Percentiles rank a stretch among this genome's conserved stretches.
phyloP scores from a whole-genome alignment of 2,329 filamentous ascomycete genomes.

The Aspergillus intermedius region DNA sequence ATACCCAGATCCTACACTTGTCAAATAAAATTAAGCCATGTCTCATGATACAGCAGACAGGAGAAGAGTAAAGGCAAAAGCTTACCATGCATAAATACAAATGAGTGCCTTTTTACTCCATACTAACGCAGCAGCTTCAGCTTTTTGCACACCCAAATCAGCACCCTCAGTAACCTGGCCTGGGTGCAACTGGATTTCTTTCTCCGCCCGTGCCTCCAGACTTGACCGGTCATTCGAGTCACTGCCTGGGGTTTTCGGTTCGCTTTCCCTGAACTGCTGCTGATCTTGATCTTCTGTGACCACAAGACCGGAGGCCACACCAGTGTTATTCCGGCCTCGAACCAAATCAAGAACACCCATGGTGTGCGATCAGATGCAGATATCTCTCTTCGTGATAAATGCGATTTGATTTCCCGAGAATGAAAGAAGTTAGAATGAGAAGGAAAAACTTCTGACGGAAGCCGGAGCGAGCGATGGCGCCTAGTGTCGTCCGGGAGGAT shows the following conservation, averaged over 20 bases:
- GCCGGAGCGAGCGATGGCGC: background rate
- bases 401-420: background rate
- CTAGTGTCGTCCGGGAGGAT: background rate
- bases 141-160: constrained; percentile 40
- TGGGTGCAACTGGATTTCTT: constrained; percentile 19
- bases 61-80: background rate
- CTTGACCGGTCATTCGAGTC: constrained; percentile 15
- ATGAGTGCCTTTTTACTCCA: constrained; percentile 38
- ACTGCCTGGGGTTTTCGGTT: constrained; percentile 5
- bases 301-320: background rate
- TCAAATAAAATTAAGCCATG: background rate
- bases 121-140: constrained; percentile 41
- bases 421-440: background rate
- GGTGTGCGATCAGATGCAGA: background rate
- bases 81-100: constrained; percentile 29
- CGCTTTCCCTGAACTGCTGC: background rate
- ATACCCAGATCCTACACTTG: constrained; percentile 37
- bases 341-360: constrained; percentile 6
- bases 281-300: background rate
- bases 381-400: background rate
- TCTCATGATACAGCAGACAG: background rate
- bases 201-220: constrained; percentile 23
- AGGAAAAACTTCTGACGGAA: background rate
- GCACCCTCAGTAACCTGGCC: constrained; percentile 22
- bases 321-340: constrained; percentile 1